Evolutionary conservation across 2,329 filamentous ascomycete genomes (phyloP).

Genomic region (Epichloe sp.): DNA sequence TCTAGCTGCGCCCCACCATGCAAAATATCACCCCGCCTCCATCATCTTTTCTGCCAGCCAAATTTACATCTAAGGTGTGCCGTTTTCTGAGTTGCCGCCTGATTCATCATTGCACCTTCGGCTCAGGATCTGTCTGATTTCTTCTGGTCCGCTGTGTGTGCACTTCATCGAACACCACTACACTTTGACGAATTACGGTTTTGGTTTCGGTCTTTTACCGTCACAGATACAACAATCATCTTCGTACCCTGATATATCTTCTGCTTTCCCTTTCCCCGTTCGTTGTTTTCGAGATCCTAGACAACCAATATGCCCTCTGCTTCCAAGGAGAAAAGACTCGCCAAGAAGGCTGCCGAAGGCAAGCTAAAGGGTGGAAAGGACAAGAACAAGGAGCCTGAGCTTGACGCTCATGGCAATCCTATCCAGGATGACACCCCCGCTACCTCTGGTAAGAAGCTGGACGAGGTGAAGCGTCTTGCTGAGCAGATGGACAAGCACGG

Average conservation of each 20-base stretch:
- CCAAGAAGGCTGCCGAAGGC: slow-evolving; percentile 59
- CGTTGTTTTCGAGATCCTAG: slow-evolving; percentile 4
- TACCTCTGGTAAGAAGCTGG: slow-evolving; percentile 58
- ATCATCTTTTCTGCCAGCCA: slow-evolving; percentile 6
- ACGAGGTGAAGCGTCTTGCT: slow-evolving; percentile 74
- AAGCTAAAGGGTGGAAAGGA: slow-evolving; percentile 67
- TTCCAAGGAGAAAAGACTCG: slow-evolving; percentile 59
- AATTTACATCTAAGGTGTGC: background rate
- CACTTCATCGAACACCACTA: background rate
- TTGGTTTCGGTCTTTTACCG: background rate
- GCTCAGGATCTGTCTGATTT: slow-evolving; percentile 6
- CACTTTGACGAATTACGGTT: background rate
- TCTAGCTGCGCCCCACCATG: slow-evolving; percentile 25
- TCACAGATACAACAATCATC: background rate
- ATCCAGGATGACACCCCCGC: slow-evolving; percentile 50
- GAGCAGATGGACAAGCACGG: slow-evolving; percentile 94
- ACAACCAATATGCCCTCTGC: slow-evolving; percentile 48
- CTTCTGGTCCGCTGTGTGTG: background rate
- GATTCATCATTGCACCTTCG: slow-evolving; percentile 5
- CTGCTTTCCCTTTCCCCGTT: slow-evolving; percentile 1
- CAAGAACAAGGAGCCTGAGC: slow-evolving; percentile 56
- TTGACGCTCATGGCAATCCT: slow-evolving; percentile 49
- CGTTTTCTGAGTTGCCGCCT: slow-evolving; percentile 11
- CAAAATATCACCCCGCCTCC: slow-evolving; percentile 29
- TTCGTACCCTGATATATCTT: background rate